phyloP scores from a whole-genome alignment of 768 basidiomycete species.

The Tulasnella calospora region DNA sequence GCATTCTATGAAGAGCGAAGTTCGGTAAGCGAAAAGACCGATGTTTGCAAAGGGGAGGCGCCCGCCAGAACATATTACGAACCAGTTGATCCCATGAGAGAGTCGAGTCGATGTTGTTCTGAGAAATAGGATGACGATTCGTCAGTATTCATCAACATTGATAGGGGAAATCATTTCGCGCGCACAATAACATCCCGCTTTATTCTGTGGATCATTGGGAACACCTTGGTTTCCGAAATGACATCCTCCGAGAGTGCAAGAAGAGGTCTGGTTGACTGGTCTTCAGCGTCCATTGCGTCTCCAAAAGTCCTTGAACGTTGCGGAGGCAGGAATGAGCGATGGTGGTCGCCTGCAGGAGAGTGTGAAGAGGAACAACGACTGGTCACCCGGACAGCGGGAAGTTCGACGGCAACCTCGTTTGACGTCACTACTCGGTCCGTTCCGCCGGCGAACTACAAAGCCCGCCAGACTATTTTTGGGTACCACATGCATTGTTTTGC shows the following conservation, averaged over 20 bases:
- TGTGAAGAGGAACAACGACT: not conserved
- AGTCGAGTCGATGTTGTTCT: conserved; percentile 50
- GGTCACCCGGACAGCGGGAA: not conserved
- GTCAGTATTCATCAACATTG: not conserved
- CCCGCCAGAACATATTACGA: not conserved
- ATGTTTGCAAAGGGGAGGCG: not conserved
- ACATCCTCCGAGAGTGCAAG: conserved; percentile 12
- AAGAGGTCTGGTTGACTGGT: conserved; percentile 6
- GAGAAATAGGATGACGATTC: conserved; percentile 40
- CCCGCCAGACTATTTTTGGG: no score
- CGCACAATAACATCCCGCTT: conserved; percentile 63
- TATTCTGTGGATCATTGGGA: conserved; percentile 70
- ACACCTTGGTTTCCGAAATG: conserved; percentile 42
- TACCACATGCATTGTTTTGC: no score
- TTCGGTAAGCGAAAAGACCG: not conserved
- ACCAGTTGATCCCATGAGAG: conserved; percentile 75
- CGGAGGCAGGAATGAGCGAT: not conserved
- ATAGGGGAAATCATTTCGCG: conserved; percentile 18
- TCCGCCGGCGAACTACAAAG: not conserved
- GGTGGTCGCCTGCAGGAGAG: not conserved
- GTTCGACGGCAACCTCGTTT: not conserved
- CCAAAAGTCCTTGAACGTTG: not conserved
- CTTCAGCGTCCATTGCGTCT: conserved; percentile 17
- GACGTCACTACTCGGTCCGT: not conserved
- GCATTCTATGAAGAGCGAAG: conserved; percentile 44